These are phyloP conservation scores for Tetrahymena borealis DNA, from an alignment of 73 alveolate species.

Conservation along the genomic window DNA sequence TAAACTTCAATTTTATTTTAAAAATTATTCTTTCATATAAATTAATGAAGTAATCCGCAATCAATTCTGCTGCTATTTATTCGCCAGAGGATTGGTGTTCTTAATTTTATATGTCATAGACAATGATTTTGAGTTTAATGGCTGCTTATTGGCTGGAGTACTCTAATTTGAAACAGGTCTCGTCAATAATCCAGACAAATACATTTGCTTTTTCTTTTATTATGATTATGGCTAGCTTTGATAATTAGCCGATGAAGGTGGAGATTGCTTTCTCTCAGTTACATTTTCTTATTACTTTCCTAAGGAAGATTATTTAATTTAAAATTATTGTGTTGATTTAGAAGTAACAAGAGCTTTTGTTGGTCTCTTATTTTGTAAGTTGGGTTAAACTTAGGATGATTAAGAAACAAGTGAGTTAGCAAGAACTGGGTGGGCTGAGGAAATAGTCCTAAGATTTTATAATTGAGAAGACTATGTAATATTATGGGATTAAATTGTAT, in stretches of 20 bases:
- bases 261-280: neutral
- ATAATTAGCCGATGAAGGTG: neutral
- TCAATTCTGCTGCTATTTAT: neutral
- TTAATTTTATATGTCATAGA: neutral
- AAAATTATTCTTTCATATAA: too few species aligned
- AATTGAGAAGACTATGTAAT: neutral
- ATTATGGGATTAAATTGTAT: neutral
- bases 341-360: neutral
- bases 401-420: neutral
- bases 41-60: too few species aligned
- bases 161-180: neutral
- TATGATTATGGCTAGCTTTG: neutral
- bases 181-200: neutral
- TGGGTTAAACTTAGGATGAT: neutral
- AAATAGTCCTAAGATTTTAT: neutral
- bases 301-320: neutral
- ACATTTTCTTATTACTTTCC: neutral
- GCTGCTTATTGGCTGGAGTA: neutral
- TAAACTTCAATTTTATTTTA: too few species aligned
- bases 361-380: neutral
- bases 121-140: neutral
- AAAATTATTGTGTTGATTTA: neutral
- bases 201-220: neutral
- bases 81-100: too few species aligned
- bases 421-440: neutral